Percentiles rank a stretch among this genome's conserved stretches.
phyloP scores from a whole-genome alignment of 2,329 filamentous ascomycete genomes.

The Epichloe amarillans region DNA sequence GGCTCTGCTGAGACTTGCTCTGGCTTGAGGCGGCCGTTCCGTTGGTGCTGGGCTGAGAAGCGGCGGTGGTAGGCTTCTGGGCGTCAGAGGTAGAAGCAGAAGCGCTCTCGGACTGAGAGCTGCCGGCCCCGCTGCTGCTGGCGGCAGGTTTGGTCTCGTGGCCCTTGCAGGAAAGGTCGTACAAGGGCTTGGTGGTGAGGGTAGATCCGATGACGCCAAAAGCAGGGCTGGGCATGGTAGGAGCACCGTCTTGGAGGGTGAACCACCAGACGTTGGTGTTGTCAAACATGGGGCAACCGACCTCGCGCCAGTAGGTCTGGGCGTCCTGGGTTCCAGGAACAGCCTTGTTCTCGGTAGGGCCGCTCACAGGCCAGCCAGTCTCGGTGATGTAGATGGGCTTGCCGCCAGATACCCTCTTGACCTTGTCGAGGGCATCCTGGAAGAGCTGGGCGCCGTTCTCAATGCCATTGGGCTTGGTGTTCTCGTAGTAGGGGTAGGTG shows the following conservation, averaged over 20 bases:
- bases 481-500: slow-evolving; percentile 75
- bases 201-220: slow-evolving; percentile 54
- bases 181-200: slow-evolving; percentile 42
- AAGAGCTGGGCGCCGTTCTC: slow-evolving; percentile 53
- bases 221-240: slow-evolving; percentile 47
- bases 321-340: slow-evolving; percentile 55
- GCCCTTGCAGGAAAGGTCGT: slow-evolving; percentile 46
- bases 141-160: slow-evolving; percentile 1
- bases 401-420: slow-evolving; percentile 41
- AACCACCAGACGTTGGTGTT: slow-evolving; percentile 62
- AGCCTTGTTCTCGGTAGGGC: slow-evolving; percentile 46
- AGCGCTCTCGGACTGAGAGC: background rate
- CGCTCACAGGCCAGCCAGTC: slow-evolving; percentile 74
- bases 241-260: slow-evolving; percentile 54
- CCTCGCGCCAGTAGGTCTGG: slow-evolving; percentile 65
- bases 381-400: slow-evolving; percentile 80
- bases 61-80: too few relatives aligned
- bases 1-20: too few relatives aligned
- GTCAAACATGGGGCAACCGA: slow-evolving; percentile 59
- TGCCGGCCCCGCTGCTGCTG: background rate
- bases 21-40: too few relatives aligned
- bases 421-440: slow-evolving; percentile 49
- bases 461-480: slow-evolving; percentile 52
- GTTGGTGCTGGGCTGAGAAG: too few relatives aligned
- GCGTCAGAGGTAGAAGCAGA: slow-evolving; percentile 1